phyloP scores from a whole-genome alignment of 176 grass and related monocot species.

The Secale cereale region DNA sequence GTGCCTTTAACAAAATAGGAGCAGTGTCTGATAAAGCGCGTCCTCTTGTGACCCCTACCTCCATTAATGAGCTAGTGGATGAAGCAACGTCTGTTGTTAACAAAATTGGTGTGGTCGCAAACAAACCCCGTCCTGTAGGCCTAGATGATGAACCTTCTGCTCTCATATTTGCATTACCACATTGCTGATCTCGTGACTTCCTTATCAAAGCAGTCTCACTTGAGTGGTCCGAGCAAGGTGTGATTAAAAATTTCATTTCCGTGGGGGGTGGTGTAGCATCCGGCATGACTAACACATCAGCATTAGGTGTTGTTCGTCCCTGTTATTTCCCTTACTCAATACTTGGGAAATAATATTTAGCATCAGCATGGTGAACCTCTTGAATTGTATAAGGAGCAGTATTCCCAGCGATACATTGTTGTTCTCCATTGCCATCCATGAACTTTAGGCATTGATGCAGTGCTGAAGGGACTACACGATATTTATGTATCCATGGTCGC shows the following conservation, averaged over 20 bases:
- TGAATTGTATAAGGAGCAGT: neutral
- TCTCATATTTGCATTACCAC: neutral
- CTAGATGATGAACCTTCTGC: neutral
- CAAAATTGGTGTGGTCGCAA: neutral
- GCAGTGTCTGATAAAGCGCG: neutral
- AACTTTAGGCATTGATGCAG: neutral
- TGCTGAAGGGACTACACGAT: too few species aligned
- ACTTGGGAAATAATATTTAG: neutral
- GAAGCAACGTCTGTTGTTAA: neutral
- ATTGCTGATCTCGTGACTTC: accelerated
- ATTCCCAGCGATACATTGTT: neutral
- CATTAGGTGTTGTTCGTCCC: neutral
- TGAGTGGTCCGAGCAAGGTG: too few species aligned
- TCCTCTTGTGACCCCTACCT: neutral
- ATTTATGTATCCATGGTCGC: too few species aligned
- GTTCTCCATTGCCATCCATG: neutral
- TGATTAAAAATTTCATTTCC: neutral
- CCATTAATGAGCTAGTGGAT: accelerated
- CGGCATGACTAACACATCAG: neutral
- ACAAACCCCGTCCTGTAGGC: neutral
- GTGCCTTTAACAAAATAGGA: neutral
- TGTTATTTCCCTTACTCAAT: too few species aligned
- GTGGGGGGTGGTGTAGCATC: neutral
- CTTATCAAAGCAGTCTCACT: neutral
- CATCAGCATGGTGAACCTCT: neutral